Conservation (phyloP, 2,329 filamentous ascomycete genomes). For the Cladosporium velox region DNA sequence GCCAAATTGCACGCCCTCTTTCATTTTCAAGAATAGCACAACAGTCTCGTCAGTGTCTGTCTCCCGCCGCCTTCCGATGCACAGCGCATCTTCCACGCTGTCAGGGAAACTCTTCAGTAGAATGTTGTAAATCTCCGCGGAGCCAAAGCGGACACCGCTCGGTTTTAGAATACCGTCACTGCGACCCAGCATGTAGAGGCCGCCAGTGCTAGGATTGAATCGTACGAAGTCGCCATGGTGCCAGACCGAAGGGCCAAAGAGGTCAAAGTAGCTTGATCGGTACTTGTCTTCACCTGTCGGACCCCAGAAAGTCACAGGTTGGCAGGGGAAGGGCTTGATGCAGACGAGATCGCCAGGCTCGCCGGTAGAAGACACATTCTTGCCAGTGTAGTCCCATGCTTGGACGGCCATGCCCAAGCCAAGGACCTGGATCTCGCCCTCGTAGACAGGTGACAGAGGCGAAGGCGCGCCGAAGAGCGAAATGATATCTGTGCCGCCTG, state of each 20-base stretch:
- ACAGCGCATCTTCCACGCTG: slow-evolving; percentile 82
- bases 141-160: slow-evolving; percentile 85
- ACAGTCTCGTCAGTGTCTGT: slow-evolving; percentile 82
- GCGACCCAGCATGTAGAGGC: slow-evolving; percentile 85
- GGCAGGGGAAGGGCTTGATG: slow-evolving; percentile 80
- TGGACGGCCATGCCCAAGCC: slow-evolving; percentile 55
- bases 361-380: slow-evolving; percentile 60
- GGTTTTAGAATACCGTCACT: slow-evolving; percentile 94
- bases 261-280: slow-evolving; percentile 80
- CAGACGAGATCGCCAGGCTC: slow-evolving; percentile 88
- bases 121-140: slow-evolving; percentile 96
- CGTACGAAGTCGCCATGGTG: slow-evolving; percentile 92
- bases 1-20: slow-evolving; percentile 57
- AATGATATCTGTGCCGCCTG: slow-evolving; percentile 94
- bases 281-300: slow-evolving; percentile 73
- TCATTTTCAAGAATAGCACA: slow-evolving; percentile 83
- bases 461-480: slow-evolving; percentile 89
- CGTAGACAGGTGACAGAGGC: slow-evolving; percentile 51
- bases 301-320: slow-evolving; percentile 89
- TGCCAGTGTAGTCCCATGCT: slow-evolving; percentile 56
- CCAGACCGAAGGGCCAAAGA: slow-evolving; percentile 72
- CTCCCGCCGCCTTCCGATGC: slow-evolving; percentile 73
- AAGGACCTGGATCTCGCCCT: slow-evolving; percentile 53
- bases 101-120: slow-evolving; percentile 77
- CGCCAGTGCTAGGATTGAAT: slow-evolving; percentile 69